Base-by-base conservation (phyloP, 2,329 filamentous ascomycete species). In the Cryphonectria parasitica region DNA sequence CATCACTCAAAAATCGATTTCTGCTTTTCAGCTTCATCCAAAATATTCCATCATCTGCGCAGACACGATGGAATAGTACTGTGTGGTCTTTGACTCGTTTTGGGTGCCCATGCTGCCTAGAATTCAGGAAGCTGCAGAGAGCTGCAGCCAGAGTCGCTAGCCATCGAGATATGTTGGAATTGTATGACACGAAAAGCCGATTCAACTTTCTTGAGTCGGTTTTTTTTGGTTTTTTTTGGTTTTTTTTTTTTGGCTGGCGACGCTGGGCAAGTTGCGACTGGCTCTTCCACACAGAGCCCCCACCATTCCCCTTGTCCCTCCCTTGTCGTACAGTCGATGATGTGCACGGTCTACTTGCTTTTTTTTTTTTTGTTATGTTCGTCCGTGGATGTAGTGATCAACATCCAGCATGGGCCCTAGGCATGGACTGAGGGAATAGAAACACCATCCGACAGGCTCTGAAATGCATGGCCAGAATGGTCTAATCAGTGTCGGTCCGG, bases 331-430 rank as follows among this genome's bases (percentile, higher is more conserved):
- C 17, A n/a, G 31, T 28, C 43, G 10, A 36, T 41, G 36, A 52
- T 19, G 25, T 43, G 36, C 64, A 58, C 39, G n/a, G n/a, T 41
- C 17, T 15, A 39, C 13, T 58, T 66, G 52, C 64, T 66, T 66
- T 54, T 66, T 66, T 36, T 15, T 11, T 11, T 10, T 39, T 39
- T 52, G 58, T 66, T 39, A 56, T 66, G 19, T n/a, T 41, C 19
- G n/a, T 31, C 34, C 64, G 64, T 49, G 64, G 64, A 66, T 39
- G 34, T n/a, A 43, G 49, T 56, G 63, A 36, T n/a, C 8, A n/a
- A n/a, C 64, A 54, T 56, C 64, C 64, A 25, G 8, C 39, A 31
- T 28, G 15, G 43, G 43, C 49, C n/a, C 31, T 34, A 28, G n/a
- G 6, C 17, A 3, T 22, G 41, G 15, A 34, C 19, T 6, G 58